Evolutionary conservation across 2,329 filamentous ascomycete species (phyloP).

Genomic region (Aspergillus pseudoviridinutans): DNA sequence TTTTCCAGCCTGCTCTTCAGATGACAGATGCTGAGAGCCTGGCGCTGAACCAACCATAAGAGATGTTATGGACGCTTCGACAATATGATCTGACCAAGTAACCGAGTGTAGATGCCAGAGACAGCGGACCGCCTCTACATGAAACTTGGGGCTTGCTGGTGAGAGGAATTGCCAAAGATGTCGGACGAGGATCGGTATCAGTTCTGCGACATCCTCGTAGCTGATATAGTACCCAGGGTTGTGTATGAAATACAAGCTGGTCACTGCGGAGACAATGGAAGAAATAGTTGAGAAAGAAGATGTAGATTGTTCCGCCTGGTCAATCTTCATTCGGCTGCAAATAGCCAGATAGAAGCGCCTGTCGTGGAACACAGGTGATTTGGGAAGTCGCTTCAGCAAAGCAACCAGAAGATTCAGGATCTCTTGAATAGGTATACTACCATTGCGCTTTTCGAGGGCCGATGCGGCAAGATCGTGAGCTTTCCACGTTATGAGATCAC

Average conservation of each 20-base stretch:
- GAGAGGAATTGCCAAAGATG: slow-evolving; percentile 78
- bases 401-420: slow-evolving; percentile 59
- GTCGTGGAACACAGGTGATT: slow-evolving; percentile 32
- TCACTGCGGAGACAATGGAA: slow-evolving; percentile 48
- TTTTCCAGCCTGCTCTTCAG: slow-evolving; percentile 34
- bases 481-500: slow-evolving; percentile 62
- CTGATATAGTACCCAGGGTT: slow-evolving; percentile 33
- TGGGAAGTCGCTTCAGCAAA: slow-evolving; percentile 38
- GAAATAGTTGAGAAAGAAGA: slow-evolving; percentile 34
- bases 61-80: slow-evolving; percentile 72
- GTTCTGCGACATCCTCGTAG: slow-evolving; percentile 49
- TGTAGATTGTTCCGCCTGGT: slow-evolving; percentile 22
- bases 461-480: slow-evolving; percentile 41
- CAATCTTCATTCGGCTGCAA: slow-evolving; percentile 19
- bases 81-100: slow-evolving; percentile 62
- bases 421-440: slow-evolving; percentile 48
- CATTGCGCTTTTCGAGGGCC: slow-evolving; percentile 24
- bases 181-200: slow-evolving; percentile 66
- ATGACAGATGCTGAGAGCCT: slow-evolving; percentile 25
- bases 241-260: slow-evolving; percentile 36
- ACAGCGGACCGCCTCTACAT: slow-evolving; percentile 84
- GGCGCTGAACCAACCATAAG: slow-evolving; percentile 56
- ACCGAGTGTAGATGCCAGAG: slow-evolving; percentile 83
- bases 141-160: slow-evolving; percentile 81
- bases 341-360: slow-evolving; percentile 34